A percentile compares a stretch with the other conserved stretches of the same genome.
These are phyloP conservation scores for Capsella rubella DNA, from an alignment of 441 rosid genomes.

Conservation along the genomic window DNA sequence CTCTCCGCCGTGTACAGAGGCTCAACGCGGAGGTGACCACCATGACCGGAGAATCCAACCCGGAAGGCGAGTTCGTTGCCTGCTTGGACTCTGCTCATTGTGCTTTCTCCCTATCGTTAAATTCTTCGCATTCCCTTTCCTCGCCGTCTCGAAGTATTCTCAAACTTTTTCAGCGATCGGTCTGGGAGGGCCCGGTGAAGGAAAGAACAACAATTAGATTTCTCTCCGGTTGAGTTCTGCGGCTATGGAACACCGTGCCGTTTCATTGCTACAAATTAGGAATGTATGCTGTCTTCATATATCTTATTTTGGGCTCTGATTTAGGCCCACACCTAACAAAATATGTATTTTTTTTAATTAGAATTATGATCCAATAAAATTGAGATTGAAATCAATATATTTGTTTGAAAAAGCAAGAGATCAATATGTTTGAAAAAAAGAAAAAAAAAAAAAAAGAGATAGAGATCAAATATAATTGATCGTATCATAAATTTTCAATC, in stretches of 20 bases:
- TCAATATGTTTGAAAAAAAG: too few species aligned
- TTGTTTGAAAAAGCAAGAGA: too few species aligned
- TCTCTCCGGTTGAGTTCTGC: constrained; percentile 24
- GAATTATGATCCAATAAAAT: too few species aligned
- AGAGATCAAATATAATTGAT: too few species aligned
- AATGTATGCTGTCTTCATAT: constrained; percentile 3
- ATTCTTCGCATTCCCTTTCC: constrained; percentile 29
- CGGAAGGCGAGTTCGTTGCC: constrained; percentile 80
- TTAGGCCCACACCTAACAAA: neutral
- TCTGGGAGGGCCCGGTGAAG: constrained; percentile 22
- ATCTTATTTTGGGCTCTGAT: constrained; percentile 5
- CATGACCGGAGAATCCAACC: constrained; percentile 88
- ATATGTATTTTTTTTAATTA: too few species aligned
- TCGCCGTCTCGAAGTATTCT: constrained; percentile 9
- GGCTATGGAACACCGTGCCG: constrained; percentile 9
- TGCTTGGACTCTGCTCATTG: constrained; percentile 73
- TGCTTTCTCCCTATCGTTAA: neutral
- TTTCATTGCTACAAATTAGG: neutral
- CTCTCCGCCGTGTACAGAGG: constrained; percentile 80
- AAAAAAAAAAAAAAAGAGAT: too few species aligned
- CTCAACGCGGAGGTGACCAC: constrained; percentile 91
- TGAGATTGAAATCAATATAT: too few species aligned
- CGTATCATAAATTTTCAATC: too few species aligned
- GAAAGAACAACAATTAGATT: neutral
- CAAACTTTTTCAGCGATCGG: constrained; percentile 21